Base-by-base conservation (phyloP, 2,329 filamentous ascomycete species). In the Sporothrix pallida region DNA sequence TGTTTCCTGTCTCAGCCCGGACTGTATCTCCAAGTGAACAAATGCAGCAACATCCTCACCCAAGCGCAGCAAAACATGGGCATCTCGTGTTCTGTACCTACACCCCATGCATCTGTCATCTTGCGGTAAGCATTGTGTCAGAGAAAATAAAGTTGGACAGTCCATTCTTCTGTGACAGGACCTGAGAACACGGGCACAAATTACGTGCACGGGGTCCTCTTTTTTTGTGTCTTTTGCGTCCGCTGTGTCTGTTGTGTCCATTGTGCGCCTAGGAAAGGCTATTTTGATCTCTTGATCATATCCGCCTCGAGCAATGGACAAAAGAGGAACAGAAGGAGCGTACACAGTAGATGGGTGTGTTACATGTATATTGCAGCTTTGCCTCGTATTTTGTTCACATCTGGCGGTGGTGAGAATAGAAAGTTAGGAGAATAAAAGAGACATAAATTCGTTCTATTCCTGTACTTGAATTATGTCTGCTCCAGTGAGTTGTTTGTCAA, bases 101-200 rank as follows among this genome's bases (percentile, higher is more conserved):
- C 3, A 12, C 7, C 42, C 7, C 37, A 56, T 23, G 50, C 31
- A 52, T 58, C 31, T 60, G 69, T 71, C 37, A 71, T 58, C 69
- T 44, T 71, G 37, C 37, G 46, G 69, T 71, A 37, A 71, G 70
- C 70, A 71, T 37, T 52, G 56, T 62, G 54, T 26, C 54, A 50
- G 70, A 42, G 37, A 50, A 62, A 62, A 58, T 52, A 37, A 42
- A 56, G 67, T 60, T 60, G 56, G 56, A 60, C 23, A 60, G 31
- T 37, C 3, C 13, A 26, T 60, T 26, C 13, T 13, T 37, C 31
- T 60, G 56, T 37, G 17, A 60, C 56, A 20, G 52, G 52, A 26
- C 52, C 20, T 56, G 15, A 23, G 31, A 56, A 60, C 13, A 37
- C 20, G 52, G 13, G 8, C 12, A 60, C 56, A 37, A n/a, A 60